phyloP scores from a whole-genome alignment of 192 early-diverging fungal genomes.

The Linderina pennispora region DNA sequence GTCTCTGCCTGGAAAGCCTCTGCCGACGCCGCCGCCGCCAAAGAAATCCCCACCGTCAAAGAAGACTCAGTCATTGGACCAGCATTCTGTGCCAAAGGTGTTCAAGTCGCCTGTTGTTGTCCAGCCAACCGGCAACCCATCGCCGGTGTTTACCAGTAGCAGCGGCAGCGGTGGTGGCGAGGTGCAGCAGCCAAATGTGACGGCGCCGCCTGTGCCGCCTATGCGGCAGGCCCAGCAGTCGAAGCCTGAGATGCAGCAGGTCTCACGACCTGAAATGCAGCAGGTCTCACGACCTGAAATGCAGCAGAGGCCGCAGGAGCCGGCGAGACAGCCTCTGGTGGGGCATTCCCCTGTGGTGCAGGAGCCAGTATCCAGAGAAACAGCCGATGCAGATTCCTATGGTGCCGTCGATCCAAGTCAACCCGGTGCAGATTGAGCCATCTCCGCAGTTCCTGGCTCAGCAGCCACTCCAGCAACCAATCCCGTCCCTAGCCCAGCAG shows the following conservation, averaged over 20 bases:
- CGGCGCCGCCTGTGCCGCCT: conserved; percentile 25
- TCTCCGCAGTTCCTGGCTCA: not conserved
- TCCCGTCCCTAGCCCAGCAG: too few species aligned
- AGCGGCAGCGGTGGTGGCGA: conserved; percentile 1
- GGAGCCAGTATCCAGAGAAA: too few species aligned
- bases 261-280: too few species aligned
- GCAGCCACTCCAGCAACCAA: conserved; percentile 1
- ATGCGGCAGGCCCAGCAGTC: not conserved
- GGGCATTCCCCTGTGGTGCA: too few species aligned
- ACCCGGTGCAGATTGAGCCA: conserved; percentile 7
- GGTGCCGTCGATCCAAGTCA: conserved; percentile 11
- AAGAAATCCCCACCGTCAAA: too few species aligned
- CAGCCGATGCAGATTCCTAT: too few species aligned
- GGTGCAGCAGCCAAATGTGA: not conserved
- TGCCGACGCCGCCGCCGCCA: conserved; percentile 29
- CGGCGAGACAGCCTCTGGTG: too few species aligned
- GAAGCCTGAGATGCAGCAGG: too few species aligned
- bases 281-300: not conserved
- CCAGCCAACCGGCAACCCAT: not conserved
- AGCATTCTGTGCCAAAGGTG: too few species aligned
- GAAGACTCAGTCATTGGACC: too few species aligned
- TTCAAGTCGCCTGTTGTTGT: too few species aligned
- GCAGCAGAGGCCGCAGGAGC: not conserved
- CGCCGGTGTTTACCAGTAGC: conserved; percentile 20
- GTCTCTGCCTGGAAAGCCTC: too few species aligned